phyloP scores from a whole-genome alignment of 768 basidiomycete genomes.

The Termitomyces sp. region DNA sequence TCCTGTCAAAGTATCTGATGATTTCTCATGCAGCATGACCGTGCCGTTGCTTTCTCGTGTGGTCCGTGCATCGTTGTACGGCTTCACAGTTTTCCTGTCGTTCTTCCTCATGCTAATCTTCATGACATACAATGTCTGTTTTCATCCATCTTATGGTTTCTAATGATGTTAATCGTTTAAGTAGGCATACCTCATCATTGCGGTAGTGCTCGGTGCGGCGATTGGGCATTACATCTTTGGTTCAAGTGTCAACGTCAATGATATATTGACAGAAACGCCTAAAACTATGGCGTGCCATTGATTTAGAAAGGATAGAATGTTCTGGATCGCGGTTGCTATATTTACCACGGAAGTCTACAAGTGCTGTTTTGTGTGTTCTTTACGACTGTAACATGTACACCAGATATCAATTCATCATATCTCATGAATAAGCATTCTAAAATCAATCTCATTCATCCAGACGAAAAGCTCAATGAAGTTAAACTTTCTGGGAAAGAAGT shows the following conservation, averaged over 20 bases:
- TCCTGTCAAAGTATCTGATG: not conserved
- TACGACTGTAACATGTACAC: not conserved
- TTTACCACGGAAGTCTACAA: not conserved
- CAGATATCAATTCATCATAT: not conserved
- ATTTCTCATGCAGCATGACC: conserved; percentile 31
- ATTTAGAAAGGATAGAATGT: conserved; percentile 6
- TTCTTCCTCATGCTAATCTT: conserved; percentile 94
- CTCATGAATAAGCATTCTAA: not conserved
- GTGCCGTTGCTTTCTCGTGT: conserved; percentile 47
- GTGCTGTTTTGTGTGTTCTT: not conserved
- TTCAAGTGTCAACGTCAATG: conserved; percentile 56
- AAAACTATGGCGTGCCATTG: conserved; percentile 84
- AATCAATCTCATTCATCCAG: too few species aligned
- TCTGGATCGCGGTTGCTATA: not conserved
- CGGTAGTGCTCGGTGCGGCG: conserved; percentile 79
- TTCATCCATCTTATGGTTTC: conserved; percentile 5
- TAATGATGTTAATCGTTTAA: not conserved
- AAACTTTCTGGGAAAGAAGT: not conserved
- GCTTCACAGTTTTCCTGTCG: conserved; percentile 69
- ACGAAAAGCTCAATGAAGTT: not conserved
- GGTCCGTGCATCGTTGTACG: conserved; percentile 69
- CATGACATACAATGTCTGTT: conserved; percentile 93
- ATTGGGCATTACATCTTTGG: conserved; percentile 80
- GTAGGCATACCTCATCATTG: conserved; percentile 81
- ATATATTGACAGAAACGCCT: conserved; percentile 38